Percentiles rank a stretch among this genome's conserved stretches.
Conservation (phyloP, 768 basidiomycete genomes). For the Termitomyces sp. region DNA sequence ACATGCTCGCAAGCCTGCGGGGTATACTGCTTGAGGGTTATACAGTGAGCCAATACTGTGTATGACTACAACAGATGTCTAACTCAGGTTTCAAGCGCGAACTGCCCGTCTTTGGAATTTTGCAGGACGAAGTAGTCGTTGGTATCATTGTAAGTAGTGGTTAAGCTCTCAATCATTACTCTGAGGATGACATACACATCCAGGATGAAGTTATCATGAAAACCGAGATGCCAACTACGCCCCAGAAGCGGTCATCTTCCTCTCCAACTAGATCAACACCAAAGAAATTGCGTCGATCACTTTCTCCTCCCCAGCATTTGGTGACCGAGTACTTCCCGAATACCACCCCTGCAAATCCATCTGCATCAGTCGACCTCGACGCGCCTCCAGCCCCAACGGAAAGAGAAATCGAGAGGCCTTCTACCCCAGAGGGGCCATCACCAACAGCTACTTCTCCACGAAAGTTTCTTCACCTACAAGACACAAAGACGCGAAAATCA, state of each 20-base stretch:
- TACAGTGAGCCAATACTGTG: constrained; percentile 37
- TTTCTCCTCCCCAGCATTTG: constrained; percentile 11
- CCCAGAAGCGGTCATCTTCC: constrained; percentile 6
- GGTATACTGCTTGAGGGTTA: constrained; percentile 43
- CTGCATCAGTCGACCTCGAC: background rate
- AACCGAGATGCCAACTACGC: constrained; percentile 8
- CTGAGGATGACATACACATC: background rate
- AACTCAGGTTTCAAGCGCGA: constrained; percentile 52
- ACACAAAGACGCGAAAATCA: constrained; percentile 66
- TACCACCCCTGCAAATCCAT: background rate
- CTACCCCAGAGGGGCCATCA: background rate
- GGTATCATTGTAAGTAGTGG: constrained; percentile 64
- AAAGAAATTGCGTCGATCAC: constrained; percentile 17
- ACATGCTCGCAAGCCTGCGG: constrained; percentile 65
- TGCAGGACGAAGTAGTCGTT: constrained; percentile 59
- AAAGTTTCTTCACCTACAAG: constrained; percentile 42
- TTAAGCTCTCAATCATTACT: background rate
- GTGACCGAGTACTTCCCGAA: constrained; percentile 10
- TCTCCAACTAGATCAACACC: constrained; percentile 9
- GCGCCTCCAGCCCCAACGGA: background rate
- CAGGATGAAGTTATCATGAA: constrained; percentile 52
- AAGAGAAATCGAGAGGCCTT: background rate
- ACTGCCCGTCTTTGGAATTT: constrained; percentile 77
- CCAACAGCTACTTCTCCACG: constrained; percentile 5
- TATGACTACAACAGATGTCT: background rate